Percentiles rank a stretch among this genome's conserved stretches.
Conservation (phyloP, 148 eudicot genomes). For the Pouteria glomerata region DNA sequence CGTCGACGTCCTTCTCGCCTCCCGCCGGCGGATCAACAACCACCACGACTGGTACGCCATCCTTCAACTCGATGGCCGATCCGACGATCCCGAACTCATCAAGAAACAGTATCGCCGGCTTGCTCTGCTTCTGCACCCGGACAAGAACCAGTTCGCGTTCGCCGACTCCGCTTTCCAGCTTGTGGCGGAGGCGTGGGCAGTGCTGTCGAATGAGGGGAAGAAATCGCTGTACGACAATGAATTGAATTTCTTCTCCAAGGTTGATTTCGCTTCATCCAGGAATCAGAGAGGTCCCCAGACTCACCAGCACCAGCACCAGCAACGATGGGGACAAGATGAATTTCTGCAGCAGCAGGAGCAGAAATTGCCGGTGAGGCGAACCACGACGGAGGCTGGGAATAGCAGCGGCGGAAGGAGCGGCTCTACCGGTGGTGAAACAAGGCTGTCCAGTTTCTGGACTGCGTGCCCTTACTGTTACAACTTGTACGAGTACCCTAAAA, state of each 20-base stretch:
- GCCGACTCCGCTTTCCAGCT: slow-evolving; percentile 10
- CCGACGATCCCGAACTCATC: slow-evolving; percentile 21
- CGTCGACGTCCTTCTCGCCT: slow-evolving; percentile 61
- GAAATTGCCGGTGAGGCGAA: slow-evolving; percentile 55
- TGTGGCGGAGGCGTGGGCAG: slow-evolving; percentile 11
- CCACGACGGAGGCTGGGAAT: slow-evolving; percentile 19
- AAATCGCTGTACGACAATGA: slow-evolving; percentile 41
- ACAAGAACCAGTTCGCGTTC: neutral
- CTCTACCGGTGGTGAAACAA: neutral
- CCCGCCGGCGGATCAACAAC: slow-evolving; percentile 46
- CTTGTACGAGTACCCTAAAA: slow-evolving; percentile 58
- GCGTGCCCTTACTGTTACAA: slow-evolving; percentile 86
- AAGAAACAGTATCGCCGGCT: slow-evolving; percentile 5
- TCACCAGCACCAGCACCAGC: neutral
- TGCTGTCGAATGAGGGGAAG: neutral
- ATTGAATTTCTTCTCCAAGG: slow-evolving; percentile 29
- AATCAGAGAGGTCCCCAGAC: neutral
- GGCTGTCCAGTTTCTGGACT: slow-evolving; percentile 58
- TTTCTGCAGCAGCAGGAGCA: slow-evolving; percentile 10
- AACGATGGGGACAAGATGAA: neutral
- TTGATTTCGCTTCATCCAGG: slow-evolving; percentile 38
- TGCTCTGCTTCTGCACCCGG: slow-evolving; percentile 16
- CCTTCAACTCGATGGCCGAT: slow-evolving; percentile 49
- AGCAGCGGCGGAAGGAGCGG: neutral
- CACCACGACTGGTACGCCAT: slow-evolving; percentile 67